Evolutionary conservation across 2,329 filamentous ascomycete species (phyloP).

Genomic region (Acrodontium crateriforme): DNA sequence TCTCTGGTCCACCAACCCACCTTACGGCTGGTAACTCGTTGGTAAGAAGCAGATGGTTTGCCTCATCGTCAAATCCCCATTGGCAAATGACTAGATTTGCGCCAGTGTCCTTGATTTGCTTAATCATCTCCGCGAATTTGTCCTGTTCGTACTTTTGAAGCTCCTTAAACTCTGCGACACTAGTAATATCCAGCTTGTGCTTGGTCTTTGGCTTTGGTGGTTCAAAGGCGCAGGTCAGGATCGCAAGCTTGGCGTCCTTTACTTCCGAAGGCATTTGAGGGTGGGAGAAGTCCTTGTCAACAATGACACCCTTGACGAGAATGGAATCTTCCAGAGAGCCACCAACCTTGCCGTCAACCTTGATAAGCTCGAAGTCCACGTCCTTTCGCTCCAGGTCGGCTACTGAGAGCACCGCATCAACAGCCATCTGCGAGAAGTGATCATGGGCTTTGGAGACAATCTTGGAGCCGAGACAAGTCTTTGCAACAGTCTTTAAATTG

Average conservation of each 20-base stretch:
- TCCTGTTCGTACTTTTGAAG: conserved; percentile 88
- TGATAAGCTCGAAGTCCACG: conserved; percentile 97
- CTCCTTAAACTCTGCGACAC: conserved; percentile 96
- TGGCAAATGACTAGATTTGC: conserved; percentile 98
- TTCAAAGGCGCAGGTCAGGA: conserved; percentile 95
- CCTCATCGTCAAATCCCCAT: conserved; percentile 98
- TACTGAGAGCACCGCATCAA: conserved; percentile 91
- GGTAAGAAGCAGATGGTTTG: conserved; percentile 91
- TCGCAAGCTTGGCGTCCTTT: conserved; percentile 88
- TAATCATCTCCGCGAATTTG: conserved; percentile 97
- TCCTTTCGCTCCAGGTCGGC: conserved; percentile 92
- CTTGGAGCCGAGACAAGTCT: conserved; percentile 93
- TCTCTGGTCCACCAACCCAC: conserved; percentile 97
- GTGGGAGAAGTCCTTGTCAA: conserved; percentile 99
- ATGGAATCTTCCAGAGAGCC: conserved; percentile 85
- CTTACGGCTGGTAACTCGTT: conserved; percentile 90
- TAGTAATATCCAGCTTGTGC: conserved; percentile 96
- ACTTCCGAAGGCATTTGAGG: conserved; percentile 98
- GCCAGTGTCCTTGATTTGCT: conserved; percentile 93
- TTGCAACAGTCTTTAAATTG: conserved; percentile 87
- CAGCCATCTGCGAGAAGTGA: conserved; percentile 92
- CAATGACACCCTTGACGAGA: conserved; percentile 91
- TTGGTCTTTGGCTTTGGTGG: conserved; percentile 99
- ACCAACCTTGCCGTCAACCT: conserved; percentile 96
- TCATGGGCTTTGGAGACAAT: conserved; percentile 98